These are phyloP conservation scores for Vinca minor DNA, from an alignment of 257 asterid species.

Conservation along the genomic window DNA sequence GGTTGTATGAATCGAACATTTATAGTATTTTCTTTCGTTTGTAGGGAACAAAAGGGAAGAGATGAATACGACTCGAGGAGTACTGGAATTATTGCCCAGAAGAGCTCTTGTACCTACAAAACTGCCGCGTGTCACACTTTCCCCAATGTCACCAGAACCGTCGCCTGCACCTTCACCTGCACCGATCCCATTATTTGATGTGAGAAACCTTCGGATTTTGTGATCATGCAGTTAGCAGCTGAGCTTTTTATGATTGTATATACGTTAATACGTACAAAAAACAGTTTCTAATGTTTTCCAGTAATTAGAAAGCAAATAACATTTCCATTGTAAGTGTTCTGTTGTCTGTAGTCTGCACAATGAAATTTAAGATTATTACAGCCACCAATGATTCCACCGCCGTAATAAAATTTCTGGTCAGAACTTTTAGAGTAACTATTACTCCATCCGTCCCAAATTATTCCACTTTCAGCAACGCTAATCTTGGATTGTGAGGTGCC, in stretches of 20 bases:
- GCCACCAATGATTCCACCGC: not conserved
- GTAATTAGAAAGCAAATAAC: not conserved
- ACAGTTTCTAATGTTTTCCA: not conserved
- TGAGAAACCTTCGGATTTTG: not conserved
- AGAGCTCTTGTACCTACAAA: conserved; percentile 39
- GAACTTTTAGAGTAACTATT: not conserved
- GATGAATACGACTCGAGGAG: not conserved
- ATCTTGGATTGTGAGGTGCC: too few species aligned
- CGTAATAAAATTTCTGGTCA: too few species aligned
- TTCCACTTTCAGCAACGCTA: too few species aligned
- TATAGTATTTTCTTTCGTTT: not conserved
- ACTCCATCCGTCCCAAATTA: too few species aligned
- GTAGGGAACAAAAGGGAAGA: conserved; percentile 30
- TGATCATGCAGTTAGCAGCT: not conserved
- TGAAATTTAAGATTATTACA: not conserved
- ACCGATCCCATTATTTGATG: not conserved
- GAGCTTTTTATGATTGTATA: not conserved
- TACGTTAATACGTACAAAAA: not conserved
- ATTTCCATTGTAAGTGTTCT: not conserved
- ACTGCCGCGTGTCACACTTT: conserved; percentile 13
- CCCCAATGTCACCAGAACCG: conserved; percentile 17
- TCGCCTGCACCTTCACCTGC: conserved; percentile 1
- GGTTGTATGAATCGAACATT: too few species aligned
- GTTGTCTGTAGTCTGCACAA: not conserved
- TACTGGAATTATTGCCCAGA: conserved; percentile 34